Percentiles rank a stretch among this genome's conserved stretches.
Conservation (phyloP, 257 asterid species). For the Nicotiana sylvestris region DNA sequence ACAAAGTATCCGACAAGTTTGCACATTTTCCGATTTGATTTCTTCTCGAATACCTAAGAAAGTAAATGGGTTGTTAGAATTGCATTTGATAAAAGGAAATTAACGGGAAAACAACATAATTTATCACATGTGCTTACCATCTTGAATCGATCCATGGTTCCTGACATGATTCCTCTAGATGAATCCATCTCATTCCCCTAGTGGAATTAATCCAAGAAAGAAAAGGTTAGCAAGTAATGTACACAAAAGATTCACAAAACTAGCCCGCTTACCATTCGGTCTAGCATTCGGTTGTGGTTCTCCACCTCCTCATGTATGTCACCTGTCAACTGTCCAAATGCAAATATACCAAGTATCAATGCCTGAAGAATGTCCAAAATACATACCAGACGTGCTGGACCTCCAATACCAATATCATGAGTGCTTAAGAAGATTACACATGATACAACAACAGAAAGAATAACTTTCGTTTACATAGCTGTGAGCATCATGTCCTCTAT, state of each 20-base stretch:
- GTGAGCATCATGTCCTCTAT: not conserved
- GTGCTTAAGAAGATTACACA: not conserved
- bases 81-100: slow-evolving; percentile 18
- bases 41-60: slow-evolving; percentile 83
- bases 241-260: slow-evolving; percentile 1
- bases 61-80: slow-evolving; percentile 17
- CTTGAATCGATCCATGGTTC: slow-evolving; percentile 91
- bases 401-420: not conserved
- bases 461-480: not conserved
- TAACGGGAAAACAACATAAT: not conserved
- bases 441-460: not conserved
- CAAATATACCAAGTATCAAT: not conserved
- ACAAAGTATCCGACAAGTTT: slow-evolving; percentile 69
- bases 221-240: not conserved
- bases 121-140: slow-evolving; percentile 41
- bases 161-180: slow-evolving; percentile 83
- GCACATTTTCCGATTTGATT: slow-evolving; percentile 71
- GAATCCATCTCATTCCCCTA: slow-evolving; percentile 95
- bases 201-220: slow-evolving; percentile 9
- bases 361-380: not conserved
- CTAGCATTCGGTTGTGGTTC: slow-evolving; percentile 79
- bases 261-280: slow-evolving; percentile 52
- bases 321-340: slow-evolving; percentile 73
- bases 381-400: not conserved
- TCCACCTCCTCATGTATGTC: slow-evolving; percentile 95